A percentile compares a stretch with the other conserved stretches of the same genome.
phyloP scores from a whole-genome alignment of 2,329 filamentous ascomycete species.

The Phialophora chinensis region DNA sequence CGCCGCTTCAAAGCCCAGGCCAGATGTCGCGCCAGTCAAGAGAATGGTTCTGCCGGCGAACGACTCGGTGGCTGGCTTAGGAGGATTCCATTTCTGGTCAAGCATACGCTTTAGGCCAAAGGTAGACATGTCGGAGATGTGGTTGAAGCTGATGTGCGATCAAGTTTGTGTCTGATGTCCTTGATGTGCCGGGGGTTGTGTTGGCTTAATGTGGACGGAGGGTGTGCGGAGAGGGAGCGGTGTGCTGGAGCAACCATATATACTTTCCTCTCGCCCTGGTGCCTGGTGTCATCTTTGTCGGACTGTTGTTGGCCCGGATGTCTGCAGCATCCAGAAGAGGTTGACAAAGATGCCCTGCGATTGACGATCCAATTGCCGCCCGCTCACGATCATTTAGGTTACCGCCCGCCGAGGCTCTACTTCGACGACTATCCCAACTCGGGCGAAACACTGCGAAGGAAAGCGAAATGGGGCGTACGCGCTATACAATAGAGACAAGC shows the following conservation, averaged over 20 bases:
- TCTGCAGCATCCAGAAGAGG: background rate
- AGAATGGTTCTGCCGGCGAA: conserved; percentile 56
- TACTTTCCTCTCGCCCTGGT: background rate
- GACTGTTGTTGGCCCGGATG: background rate
- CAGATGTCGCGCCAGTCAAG: conserved; percentile 58
- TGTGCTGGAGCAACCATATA: background rate
- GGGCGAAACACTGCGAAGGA: background rate
- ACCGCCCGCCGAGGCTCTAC: background rate
- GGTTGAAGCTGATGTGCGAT: background rate
- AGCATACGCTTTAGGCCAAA: conserved; percentile 22
- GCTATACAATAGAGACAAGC: background rate
- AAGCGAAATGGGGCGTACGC: background rate
- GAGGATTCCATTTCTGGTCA: conserved; percentile 30
- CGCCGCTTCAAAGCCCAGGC: conserved; percentile 58
- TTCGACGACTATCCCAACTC: background rate
- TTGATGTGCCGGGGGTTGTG: background rate
- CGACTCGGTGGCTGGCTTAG: conserved; percentile 45
- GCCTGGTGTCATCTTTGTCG: background rate
- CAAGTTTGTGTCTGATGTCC: background rate
- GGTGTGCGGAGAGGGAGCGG: background rate
- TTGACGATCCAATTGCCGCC: background rate
- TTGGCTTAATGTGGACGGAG: background rate
- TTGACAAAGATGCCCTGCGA: background rate
- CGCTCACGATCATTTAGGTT: background rate
- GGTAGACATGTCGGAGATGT: conserved; percentile 7